These are phyloP conservation scores for Acacia crassicarpa DNA, from an alignment of 306 rosid genomes.

Conservation along the genomic window DNA sequence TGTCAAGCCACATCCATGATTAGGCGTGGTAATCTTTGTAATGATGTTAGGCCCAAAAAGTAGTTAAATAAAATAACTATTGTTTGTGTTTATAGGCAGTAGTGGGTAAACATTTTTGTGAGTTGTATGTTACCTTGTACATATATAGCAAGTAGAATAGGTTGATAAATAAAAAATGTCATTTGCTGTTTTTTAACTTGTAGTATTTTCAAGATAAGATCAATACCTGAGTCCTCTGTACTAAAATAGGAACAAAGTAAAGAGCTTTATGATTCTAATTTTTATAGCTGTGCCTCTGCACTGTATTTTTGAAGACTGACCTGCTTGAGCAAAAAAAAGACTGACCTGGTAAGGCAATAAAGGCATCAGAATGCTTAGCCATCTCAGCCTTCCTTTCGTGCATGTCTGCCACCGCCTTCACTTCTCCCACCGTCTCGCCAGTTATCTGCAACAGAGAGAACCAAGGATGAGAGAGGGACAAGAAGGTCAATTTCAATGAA, in stretches of 20 bases:
- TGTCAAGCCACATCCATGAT: slow-evolving; percentile 32
- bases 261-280: slow-evolving; percentile 23
- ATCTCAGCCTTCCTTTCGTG: slow-evolving; percentile 99
- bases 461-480: slow-evolving; percentile 19
- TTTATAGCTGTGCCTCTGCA: not conserved
- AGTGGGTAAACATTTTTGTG: slow-evolving; percentile 14
- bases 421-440: slow-evolving; percentile 98
- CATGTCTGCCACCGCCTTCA: slow-evolving; percentile 96
- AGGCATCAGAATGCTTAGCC: slow-evolving; percentile 99
- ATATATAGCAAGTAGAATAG: not conserved
- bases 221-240: slow-evolving; percentile 13
- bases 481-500: slow-evolving; percentile 9
- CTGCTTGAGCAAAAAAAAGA: no score
- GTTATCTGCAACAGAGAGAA: slow-evolving; percentile 65
- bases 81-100: slow-evolving; percentile 34
- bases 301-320: slow-evolving; percentile 44
- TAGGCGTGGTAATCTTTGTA: slow-evolving; percentile 32
- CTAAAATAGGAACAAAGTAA: not conserved
- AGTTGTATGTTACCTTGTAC: slow-evolving; percentile 40
- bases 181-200: not conserved
- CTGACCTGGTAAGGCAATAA: slow-evolving; percentile 98
- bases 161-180: slow-evolving; percentile 13
- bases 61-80: slow-evolving; percentile 24
- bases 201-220: no score
- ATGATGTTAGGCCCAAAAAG: slow-evolving; percentile 27